Base-by-base conservation (phyloP, 305 asterid species). In the Lippia alba region DNA sequence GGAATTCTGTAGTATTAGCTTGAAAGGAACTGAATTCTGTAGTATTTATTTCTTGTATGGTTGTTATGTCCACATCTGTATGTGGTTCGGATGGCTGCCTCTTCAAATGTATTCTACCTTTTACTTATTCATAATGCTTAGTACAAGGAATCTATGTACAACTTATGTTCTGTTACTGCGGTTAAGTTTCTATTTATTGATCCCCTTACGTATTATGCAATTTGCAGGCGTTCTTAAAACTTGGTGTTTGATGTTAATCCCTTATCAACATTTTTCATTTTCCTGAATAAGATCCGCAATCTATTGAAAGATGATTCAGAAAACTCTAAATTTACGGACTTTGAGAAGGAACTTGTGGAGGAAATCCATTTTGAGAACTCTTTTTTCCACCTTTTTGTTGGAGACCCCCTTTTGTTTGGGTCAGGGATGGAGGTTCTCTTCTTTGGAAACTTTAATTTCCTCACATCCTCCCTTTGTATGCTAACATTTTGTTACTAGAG, bases 321-420 rank as follows among this genome's bases (percentile, higher is more conserved):
- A 76, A 94, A 94, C 81, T 68, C 99, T 12, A 97, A 94, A 58
- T 92, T 79, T 73, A 48, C 86, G 81, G 98, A 92, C 84, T 87
- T 94, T 97, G 97, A 92, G 84, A 94, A 89, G 84, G 99, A 92
- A 84, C 99, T 94, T 44, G 79, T 40, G n/a, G 99, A 94, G 99
- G 99, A 90, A 86, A 85, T 73, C 56, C 5, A 17, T 51, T 76
- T 74, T 30, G 19, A 18, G 49, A 72, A 60, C 19, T 55, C 14
- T 64, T 7, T 15, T 72, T 39, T 68, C 17, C 39, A 6, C 46
- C 9, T 17, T 24, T 34, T 17, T 71, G 19, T 39, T 39, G 54
- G 18, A 19, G 50, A 19, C 11, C 12, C 54, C 69, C 18, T 49
- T 33, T 40, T 40, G 39, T 15, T 56, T 18, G 12, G 9, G 62